Evolutionary conservation across 768 basidiomycete genomes (phyloP), one percentile per base, ranked within the genome.

Genomic region (Leccinellum albellum): DNA sequence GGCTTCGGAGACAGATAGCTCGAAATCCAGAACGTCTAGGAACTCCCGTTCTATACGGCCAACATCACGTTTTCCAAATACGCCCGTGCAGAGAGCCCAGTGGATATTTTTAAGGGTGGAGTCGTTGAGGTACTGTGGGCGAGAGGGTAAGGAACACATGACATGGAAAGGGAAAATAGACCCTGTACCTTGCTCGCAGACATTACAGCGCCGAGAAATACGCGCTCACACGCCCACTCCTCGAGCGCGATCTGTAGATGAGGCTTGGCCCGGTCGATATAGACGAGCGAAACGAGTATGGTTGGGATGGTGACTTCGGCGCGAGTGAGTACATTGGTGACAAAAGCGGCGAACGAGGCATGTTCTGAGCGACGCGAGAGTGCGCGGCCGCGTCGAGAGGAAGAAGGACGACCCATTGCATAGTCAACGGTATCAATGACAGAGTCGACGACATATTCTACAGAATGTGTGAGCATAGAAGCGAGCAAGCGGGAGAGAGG

Each of bases 181-280:
- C 1, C 53, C 20, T 65, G 64, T 69, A 89, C 87, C 79, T 94
- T 95, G 74, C 87, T 87, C 7, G 93, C 92, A 48, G 83, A 78
- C 72, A 95, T 94, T 61, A 94, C 73, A n/a, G 91, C 86, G 51
- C 93, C 93, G 44, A 95, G 82, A 74, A 95, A 94, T 29, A 95
- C 92, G 42, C 93, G 85, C 73, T 94, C 91, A 50, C 89, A 79
- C 14, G 92, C 93, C 89, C 89, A 91, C 66, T 89, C 85, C 67
- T 90, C 88, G 58, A 89, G 76, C 9, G 87, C 87, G 61, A 91
- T 91, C 67, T 88, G 86, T 44, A 92, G 79, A 70, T 90, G 87
- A 3, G 87, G 87, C 64, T 85, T 85, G 3, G 89, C 87, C 54
- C 90, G 75, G 73, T 85, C 76, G 68, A 91, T 86, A 72, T 91